Base-by-base conservation (phyloP, 116 monocot species). In the Thalassia testudinum region DNA sequence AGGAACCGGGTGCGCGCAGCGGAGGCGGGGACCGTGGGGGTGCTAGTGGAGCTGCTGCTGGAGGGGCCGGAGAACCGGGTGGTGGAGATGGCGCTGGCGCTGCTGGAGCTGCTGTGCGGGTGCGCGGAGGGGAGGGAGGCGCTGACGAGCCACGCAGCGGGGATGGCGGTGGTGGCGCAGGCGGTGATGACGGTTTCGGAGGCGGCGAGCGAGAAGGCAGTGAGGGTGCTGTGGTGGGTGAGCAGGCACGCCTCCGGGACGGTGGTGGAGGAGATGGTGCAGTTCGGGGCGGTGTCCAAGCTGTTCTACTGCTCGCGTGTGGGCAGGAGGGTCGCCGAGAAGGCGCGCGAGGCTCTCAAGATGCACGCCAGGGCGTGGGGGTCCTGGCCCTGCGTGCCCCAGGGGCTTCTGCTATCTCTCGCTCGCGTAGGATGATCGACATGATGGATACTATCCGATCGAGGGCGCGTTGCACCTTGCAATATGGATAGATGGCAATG, bases 101-200 rank as follows among this genome's bases (percentile, higher is more conserved):
- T 68, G 16, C 29, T 77, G 27, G 77, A 68, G 4, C 38, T 44
- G 20, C 27, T 77, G 3, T 77, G 72, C 38, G 26, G 58, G 19
- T 77, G 77, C 55, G 72, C 77, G 0, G 77, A 77, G 45, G 77
- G 72, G 22, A 54, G 77, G 37, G 47, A 63, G 12, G 63, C 67
- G 68, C 27, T 77, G 14, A 77, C 40, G 56, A 58, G 49, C n/a
- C n/a, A n/a, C n/a, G n/a, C n/a, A n/a, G n/a, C n/a, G n/a, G n/a
- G n/a, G n/a, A n/a, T n/a, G n/a, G 72, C 63, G 24, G 77, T 71
- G 50, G n/a, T 77, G 0, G 72, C 77, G 8, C 56, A 70, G 15
- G 66, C 70, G 29, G 15, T 68, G 22, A 77, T 61, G 5, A 60
- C 68, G 54, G 72, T 77, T 14, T 77, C 77, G 42, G 23, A 16